Conservation (phyloP, 805 yeast genomes). For the Yarrowia sp. region DNA sequence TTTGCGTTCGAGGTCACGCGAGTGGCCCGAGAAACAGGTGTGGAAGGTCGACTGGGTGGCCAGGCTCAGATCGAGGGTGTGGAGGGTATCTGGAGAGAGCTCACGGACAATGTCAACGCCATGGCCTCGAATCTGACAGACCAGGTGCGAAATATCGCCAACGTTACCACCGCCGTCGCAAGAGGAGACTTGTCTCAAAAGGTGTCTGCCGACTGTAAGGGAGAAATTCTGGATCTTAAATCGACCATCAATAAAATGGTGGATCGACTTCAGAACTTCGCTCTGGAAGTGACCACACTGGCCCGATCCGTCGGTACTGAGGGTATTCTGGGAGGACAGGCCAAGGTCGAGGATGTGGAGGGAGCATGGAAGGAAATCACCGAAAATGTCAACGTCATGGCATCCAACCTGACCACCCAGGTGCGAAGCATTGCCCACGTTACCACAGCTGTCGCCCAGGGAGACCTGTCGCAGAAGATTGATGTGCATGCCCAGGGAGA, state of each 20-base stretch:
- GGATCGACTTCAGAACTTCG: constrained; percentile 79
- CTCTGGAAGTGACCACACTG: constrained; percentile 83
- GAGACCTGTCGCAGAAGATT: constrained; percentile 84
- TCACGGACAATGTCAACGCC: constrained; percentile 86
- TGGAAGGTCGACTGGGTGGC: constrained; percentile 86
- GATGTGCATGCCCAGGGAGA: constrained; percentile 92
- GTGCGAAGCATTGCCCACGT: constrained; percentile 89
- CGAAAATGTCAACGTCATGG: constrained; percentile 88
- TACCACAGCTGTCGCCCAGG: constrained; percentile 90
- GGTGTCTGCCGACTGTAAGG: constrained; percentile 86
- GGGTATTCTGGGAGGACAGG: constrained; percentile 89
- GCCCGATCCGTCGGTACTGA: constrained; percentile 90
- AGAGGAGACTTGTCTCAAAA: constrained; percentile 81
- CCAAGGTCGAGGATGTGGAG: constrained; percentile 76
- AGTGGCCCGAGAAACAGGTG: constrained; percentile 90
- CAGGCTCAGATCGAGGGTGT: constrained; percentile 82
- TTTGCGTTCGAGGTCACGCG: constrained; percentile 87
- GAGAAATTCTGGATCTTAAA: constrained; percentile 79
- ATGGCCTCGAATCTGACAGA: constrained; percentile 89
- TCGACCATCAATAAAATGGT: constrained; percentile 89
- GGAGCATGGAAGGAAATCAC: constrained; percentile 89
- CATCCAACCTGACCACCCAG: constrained; percentile 82
- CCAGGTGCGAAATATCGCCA: constrained; percentile 86
- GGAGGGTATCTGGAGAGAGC: constrained; percentile 86
- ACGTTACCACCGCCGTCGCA: constrained; percentile 87